These are phyloP conservation scores for Pseudozyma pruni DNA, from an alignment of 1,284 basidiomycete species.

Conservation along the genomic window DNA sequence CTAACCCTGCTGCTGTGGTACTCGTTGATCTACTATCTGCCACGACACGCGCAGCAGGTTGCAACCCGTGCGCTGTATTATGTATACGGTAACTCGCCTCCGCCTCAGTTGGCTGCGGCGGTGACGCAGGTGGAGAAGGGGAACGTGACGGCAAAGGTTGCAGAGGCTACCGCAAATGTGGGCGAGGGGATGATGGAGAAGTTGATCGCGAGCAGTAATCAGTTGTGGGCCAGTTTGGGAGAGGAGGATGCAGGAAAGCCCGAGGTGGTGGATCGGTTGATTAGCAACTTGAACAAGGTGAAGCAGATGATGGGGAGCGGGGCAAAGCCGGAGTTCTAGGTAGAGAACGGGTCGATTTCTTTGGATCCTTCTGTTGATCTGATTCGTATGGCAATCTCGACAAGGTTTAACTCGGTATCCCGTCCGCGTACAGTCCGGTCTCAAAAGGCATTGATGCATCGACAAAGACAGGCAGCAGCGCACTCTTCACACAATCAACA, in stretches of 20 bases:
- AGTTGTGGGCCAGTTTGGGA: conserved; percentile 24
- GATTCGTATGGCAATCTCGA: background rate
- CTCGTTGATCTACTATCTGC: conserved; percentile 42
- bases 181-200: conserved; percentile 29
- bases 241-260: conserved; percentile 10
- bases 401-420: too few relatives aligned
- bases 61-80: conserved; percentile 39
- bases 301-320: conserved; percentile 25
- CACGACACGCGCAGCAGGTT: conserved; percentile 28
- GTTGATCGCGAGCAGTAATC: conserved; percentile 21
- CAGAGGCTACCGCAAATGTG: background rate
- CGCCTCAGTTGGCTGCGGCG: conserved; percentile 23
- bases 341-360: too few relatives aligned
- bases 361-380: background rate
- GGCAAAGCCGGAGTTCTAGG: conserved; percentile 25
- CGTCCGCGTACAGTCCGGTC: too few relatives aligned
- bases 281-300: conserved; percentile 44
- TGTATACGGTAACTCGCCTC: conserved; percentile 41
- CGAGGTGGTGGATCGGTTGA: conserved; percentile 29
- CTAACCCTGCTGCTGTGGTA: conserved; percentile 39
- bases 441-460: background rate
- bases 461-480: too few relatives aligned
- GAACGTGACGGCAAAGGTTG: background rate
- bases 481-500: too few relatives aligned
- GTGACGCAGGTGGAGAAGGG: conserved; percentile 4